phyloP scores from a whole-genome alignment of 192 early-diverging fungal genomes.

The Gigaspora rosea region DNA sequence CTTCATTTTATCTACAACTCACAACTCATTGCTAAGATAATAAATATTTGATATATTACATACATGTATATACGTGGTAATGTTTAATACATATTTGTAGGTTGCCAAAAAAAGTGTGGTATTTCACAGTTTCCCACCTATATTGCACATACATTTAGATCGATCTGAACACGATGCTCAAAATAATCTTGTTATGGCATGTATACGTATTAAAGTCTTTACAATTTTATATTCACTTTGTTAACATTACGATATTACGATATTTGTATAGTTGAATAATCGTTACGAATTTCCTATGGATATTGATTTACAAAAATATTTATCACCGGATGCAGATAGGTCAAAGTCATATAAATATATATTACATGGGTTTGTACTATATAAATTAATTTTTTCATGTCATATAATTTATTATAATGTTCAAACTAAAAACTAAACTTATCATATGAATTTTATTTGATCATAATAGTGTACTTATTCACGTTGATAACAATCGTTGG shows the following conservation, averaged over 20 bases:
- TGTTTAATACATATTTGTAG: constrained; percentile 33
- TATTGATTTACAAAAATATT: constrained; percentile 85
- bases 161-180: constrained; percentile 97
- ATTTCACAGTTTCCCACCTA: constrained; percentile 89
- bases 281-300: constrained; percentile 89
- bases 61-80: no score
- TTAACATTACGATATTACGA: no score
- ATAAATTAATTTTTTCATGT: no score
- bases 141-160: constrained; percentile 94
- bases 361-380: constrained; percentile 73
- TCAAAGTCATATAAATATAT: constrained; percentile 73
- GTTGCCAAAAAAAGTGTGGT: constrained; percentile 96
- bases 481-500: constrained; percentile 78
- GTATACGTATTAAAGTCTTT: no score
- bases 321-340: constrained; percentile 66
- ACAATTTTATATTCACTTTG: no score
- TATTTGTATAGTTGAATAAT: constrained; percentile 61
- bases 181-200: constrained; percentile 61
- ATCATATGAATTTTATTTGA: no score
- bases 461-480: no score
- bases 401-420: no score
- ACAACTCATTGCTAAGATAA: background rate
- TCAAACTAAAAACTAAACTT: no score
- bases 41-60: background rate
- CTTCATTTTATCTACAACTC: no score